Base-by-base conservation (phyloP, 2,329 filamentous ascomycete genomes). In the Acarospora socialis region DNA sequence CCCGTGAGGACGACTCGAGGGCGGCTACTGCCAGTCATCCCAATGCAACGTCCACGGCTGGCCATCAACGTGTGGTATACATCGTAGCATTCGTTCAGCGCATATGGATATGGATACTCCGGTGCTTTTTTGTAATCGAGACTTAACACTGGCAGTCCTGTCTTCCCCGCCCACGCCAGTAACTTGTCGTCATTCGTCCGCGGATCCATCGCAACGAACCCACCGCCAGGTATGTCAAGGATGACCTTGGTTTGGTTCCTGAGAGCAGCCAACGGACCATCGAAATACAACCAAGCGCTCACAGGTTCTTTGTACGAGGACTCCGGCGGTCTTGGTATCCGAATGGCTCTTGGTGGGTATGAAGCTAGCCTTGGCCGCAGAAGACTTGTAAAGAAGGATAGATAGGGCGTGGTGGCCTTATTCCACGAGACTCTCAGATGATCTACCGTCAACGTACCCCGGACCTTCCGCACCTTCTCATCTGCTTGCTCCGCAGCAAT, bases 121-220 rank as follows among this genome's bases (percentile, higher is more conserved):
- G 82, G 82, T 0, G 82, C 82, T 50, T 90, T 90, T 44, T 70
- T 72, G 57, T 98, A 98, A 50, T 98, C 84, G 36, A 98, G 57
- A 46, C 87, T 93, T 34, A 98, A 58, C 4, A 98, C 69, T 0
- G 90, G 87, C n/a, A 93, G 54, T 0, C 84, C 82, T 0, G 81
- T 81, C 53, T 81, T 86, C 10, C 79, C 80, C 0, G 90, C 83
- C 90, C 90, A 98, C 2, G 81, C 75, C 44, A 93, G 73, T 12
- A 98, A 64, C 55, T 92, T 92, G 54, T 98, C 90, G 50, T 98
- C 90, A 46, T 92, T 84, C 46, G 78, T 81, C 28, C 90, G 66
- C n/a, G 90, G 90, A 36, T 82, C 76, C 90, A 98, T 98, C 12
- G 90, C 86, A 8, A 98, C 86, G 43, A 92, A 98, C 0, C 90